Evolutionary conservation across 768 basidiomycete genomes (phyloP), one percentile per base, ranked within the genome.

Genomic region (Astraeus odoratus): DNA sequence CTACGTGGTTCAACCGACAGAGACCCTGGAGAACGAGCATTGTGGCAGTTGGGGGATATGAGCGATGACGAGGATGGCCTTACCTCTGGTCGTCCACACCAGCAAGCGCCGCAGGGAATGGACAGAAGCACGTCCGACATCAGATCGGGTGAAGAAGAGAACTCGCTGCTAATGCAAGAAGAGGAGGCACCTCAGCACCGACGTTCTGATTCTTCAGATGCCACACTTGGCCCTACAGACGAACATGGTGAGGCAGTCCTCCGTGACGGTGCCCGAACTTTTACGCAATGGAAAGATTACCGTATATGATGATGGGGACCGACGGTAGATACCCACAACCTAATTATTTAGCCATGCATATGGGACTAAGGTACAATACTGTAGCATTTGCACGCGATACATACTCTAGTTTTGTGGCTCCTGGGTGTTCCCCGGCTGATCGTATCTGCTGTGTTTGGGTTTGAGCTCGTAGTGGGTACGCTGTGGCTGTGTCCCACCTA

Each of bases 11-110:
- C 60, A 34, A 65, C 58, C 16, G 72, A 69, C 33, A 72, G 70
- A 47, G 66, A 68, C 22, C 68, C 74, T 6, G 45, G 36, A 19
- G 29, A 37, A 0, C 49, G 42, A 20, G 72, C 69, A 15, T 54
- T 82, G 31, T 91, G 88, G 87, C 74, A 81, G 37, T 71, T 91
- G 2, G 85, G 88, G 2, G 78, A 85, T 22, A 77, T 69, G 19
- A 84, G 81, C 45, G 86, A 86, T 40, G 79, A 80, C 4, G 83
- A 86, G 18, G 77, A 74, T 8, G 70, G 67, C 27, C 69, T 74
- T 48, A 59, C 66, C 18, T 68, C 73, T 39, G 71, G 72, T 41
- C 69, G 62, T 12, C 50, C 64, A 23, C 60, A 51, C 43, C 62
- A 60, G 40, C 59, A 55, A 47, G 36, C 20, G 7, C 44, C 35